These are phyloP conservation scores for Lycium ferocissimum DNA, from an alignment of 257 asterid genomes.

Conservation along the genomic window DNA sequence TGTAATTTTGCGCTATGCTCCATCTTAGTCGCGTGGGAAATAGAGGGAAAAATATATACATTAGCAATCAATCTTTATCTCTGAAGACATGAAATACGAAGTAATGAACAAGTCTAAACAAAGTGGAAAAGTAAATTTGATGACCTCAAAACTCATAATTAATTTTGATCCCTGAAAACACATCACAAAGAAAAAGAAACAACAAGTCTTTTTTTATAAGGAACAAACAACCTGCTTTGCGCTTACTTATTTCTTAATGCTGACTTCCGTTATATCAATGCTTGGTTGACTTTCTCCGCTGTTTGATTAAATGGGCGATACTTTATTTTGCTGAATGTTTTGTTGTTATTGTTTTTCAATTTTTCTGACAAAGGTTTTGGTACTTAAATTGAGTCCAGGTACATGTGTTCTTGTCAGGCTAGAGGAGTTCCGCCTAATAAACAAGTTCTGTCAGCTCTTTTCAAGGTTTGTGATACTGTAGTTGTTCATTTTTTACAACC, in stretches of 20 bases:
- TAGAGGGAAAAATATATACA: neutral
- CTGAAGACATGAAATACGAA: slow-evolving; percentile 21
- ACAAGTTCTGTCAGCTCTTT: slow-evolving; percentile 62
- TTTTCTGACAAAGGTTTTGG: slow-evolving; percentile 22
- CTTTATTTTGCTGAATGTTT: neutral
- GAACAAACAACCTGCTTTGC: too few species aligned
- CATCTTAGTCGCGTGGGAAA: neutral
- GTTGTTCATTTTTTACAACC: slow-evolving; percentile 9
- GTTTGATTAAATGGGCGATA: neutral
- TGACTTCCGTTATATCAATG: neutral
- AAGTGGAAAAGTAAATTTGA: neutral
- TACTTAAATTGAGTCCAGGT: slow-evolving; percentile 55
- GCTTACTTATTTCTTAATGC: too few species aligned
- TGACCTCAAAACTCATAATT: neutral
- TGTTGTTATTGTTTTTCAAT: slow-evolving; percentile 25
- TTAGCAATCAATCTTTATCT: neutral
- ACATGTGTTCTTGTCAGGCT: slow-evolving; percentile 63
- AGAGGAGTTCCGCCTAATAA: slow-evolving; percentile 62
- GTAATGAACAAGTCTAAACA: neutral
- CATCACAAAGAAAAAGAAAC: neutral
- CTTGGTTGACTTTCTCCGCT: neutral
- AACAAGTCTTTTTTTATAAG: neutral
- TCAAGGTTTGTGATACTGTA: slow-evolving; percentile 59
- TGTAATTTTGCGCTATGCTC: neutral
- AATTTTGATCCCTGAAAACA: neutral